A percentile compares a stretch with the other conserved stretches of the same genome.
These are phyloP conservation scores for Penicillium sp. DNA, from an alignment of 2,329 filamentous ascomycete genomes.

Conservation along the genomic window DNA sequence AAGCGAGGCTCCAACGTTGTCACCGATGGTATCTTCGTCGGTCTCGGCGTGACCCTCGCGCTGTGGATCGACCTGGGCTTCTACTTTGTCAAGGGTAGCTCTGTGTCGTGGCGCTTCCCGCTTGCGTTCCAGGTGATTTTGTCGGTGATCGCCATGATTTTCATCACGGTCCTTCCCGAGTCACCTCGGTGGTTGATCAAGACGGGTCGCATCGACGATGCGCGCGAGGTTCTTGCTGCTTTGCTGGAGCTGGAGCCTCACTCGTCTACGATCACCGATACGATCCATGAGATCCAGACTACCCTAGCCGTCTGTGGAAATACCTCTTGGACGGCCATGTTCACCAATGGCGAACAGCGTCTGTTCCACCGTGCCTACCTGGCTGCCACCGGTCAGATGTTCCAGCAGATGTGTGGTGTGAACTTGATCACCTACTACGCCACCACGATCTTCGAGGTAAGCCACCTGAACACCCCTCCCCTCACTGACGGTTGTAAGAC, in stretches of 20 bases:
- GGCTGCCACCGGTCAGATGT: constrained; percentile 40
- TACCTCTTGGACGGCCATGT: constrained; percentile 41
- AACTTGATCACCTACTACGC: constrained; percentile 45
- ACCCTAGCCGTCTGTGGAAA: constrained; percentile 47
- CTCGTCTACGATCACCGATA: constrained; percentile 39
- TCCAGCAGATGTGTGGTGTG: constrained; percentile 44
- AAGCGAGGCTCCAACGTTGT: constrained; percentile 56
- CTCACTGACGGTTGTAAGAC: no score
- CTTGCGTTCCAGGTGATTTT: constrained; percentile 46
- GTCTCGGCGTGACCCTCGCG: constrained; percentile 50
- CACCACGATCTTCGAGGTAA: constrained; percentile 37
- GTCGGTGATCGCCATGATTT: constrained; percentile 35
- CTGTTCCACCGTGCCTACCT: constrained; percentile 41
- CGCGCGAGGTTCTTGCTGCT: constrained; percentile 43
- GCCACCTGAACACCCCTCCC: neutral
- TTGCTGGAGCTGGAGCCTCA: constrained; percentile 50
- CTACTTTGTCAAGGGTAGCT: constrained; percentile 41
- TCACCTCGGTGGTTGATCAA: constrained; percentile 55
- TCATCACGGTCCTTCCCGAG: constrained; percentile 44
- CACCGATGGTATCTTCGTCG: constrained; percentile 55
- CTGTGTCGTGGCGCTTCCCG: constrained; percentile 51
- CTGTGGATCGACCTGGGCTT: constrained; percentile 55
- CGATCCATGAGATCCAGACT: constrained; percentile 47
- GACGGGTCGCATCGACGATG: constrained; percentile 41
- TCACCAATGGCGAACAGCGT: constrained; percentile 42